Evolutionary conservation across 176 grass and related monocot genomes (phyloP).

Genomic region (Typha latifolia): DNA sequence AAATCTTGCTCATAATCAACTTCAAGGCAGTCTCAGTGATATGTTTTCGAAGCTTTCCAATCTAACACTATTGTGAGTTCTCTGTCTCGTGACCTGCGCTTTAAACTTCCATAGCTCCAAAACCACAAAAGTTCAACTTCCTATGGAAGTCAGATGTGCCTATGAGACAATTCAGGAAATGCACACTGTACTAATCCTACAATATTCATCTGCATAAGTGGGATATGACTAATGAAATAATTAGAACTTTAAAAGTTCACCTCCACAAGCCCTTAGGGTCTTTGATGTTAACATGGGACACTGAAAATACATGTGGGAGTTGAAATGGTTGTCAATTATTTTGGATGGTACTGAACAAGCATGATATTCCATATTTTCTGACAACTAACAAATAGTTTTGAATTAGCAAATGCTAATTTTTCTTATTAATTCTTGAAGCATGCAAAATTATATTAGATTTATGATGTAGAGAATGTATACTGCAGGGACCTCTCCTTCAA

Average conservation of each 20-base stretch:
- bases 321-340: not conserved
- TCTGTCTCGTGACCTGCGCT: not conserved
- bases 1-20: conserved; percentile 73
- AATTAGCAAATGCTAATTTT: conserved; percentile 4
- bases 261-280: too few relatives aligned
- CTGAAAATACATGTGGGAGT: too few relatives aligned
- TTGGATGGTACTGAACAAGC: conserved; percentile 7
- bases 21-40: conserved; percentile 76
- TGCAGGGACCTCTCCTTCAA: conserved; percentile 87
- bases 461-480: conserved; percentile 9
- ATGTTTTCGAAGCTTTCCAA: conserved; percentile 59
- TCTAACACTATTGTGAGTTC: conserved; percentile 68
- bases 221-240: too few relatives aligned
- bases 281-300: too few relatives aligned
- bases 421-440: conserved; percentile 23
- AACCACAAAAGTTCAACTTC: too few relatives aligned
- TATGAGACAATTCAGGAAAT: not conserved
- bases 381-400: not conserved
- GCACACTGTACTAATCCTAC: too few relatives aligned
- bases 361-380: conserved; percentile 1
- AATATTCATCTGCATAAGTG: too few relatives aligned
- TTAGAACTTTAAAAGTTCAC: too few relatives aligned
- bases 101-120: not conserved
- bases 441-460: conserved; percentile 7
- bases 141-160: too few relatives aligned